Base-by-base conservation (phyloP, 2,329 filamentous ascomycete species). In the Xylariales sp. region DNA sequence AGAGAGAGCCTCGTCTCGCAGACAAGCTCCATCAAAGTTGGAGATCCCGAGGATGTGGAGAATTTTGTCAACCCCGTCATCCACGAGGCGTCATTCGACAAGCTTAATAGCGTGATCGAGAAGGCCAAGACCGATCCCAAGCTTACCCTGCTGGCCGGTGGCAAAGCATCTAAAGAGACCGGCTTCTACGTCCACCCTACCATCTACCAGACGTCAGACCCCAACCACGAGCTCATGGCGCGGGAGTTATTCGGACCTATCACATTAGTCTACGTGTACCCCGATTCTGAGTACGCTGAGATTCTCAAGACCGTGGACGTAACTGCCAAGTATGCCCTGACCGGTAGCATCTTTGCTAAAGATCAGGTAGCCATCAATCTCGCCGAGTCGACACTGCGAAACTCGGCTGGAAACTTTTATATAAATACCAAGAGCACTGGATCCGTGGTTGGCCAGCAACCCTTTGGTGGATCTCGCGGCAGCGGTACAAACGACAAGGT, bases 351-450 rank as follows among this genome's bases (percentile, higher is more conserved):
- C 33, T 75, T 75, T 49, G 69, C 70, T 25, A 60, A 63, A 6
- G 69, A 73, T 48, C 66, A 65, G 1, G 52, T 52, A 11, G 72
- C 68, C 7, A 63, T 74, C 24, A 65, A 67, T 3, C 57, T 72
- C 40, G 74, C 73, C 1, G 68, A 75, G 55, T 62, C 70, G 16
- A 60, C 59, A 13, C 65, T 78, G 17, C 66, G 71, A 29, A 72
- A 76, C 49, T 61, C 72, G 12, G 74, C 73, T 8, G 75, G 74
- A 32, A 78, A 76, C 60, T 72, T 78, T 34, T 78, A 78, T 52
- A 60, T 74, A 39, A 78, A 78, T 55, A 74, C 69, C 57, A 78
- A 78, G 60, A 74, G 31, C 17, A 33, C 31, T 2, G 31, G 31
- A 1, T 33, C 31, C n/a, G 31, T 33, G 13, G 31, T 33, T 8